These are phyloP conservation scores for Elaeis guineensis DNA, from an alignment of 176 grass and related monocot species.

Conservation along the genomic window DNA sequence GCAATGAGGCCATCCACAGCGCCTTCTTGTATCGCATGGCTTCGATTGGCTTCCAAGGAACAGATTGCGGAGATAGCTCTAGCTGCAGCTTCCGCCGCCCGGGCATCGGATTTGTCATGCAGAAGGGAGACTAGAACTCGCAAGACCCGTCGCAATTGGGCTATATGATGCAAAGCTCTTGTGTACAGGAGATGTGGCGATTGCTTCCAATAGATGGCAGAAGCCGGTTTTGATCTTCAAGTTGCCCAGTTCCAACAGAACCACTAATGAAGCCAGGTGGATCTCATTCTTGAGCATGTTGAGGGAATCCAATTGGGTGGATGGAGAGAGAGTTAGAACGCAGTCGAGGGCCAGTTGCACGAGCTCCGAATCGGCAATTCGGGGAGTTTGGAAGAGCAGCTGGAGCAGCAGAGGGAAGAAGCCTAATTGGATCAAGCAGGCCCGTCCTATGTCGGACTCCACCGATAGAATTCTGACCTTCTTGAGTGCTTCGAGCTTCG, in stretches of 20 bases:
- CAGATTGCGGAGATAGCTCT: slow-evolving; percentile 53
- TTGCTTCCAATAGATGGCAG: slow-evolving; percentile 56
- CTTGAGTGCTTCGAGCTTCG: slow-evolving; percentile 34
- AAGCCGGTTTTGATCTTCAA: slow-evolving; percentile 27
- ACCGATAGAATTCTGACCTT: slow-evolving; percentile 41
- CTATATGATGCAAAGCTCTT: slow-evolving; percentile 33
- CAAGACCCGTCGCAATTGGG: slow-evolving; percentile 41
- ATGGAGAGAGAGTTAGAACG: slow-evolving; percentile 41
- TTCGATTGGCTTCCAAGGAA: slow-evolving; percentile 24
- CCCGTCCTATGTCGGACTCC: slow-evolving; percentile 65
- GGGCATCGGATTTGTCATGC: slow-evolving; percentile 15
- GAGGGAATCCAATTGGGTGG: slow-evolving; percentile 45
- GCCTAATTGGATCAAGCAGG: slow-evolving; percentile 66
- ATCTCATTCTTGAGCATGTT: slow-evolving; percentile 49
- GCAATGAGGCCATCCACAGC: slow-evolving; percentile 38
- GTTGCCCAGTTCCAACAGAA: slow-evolving; percentile 37
- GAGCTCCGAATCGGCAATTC: background rate
- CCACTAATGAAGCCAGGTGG: slow-evolving; percentile 37
- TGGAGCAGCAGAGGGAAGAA: slow-evolving; percentile 59
- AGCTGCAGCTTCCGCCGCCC: slow-evolving; percentile 32
- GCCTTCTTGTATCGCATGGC: slow-evolving; percentile 50
- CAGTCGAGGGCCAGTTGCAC: slow-evolving; percentile 58
- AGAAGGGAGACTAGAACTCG: slow-evolving; percentile 40
- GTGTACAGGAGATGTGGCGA: slow-evolving; percentile 44
- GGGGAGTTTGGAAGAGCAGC: slow-evolving; percentile 41